Conservation (phyloP, 1,139 yeast genomes). For the Tardiomyces digboiensis region DNA sequence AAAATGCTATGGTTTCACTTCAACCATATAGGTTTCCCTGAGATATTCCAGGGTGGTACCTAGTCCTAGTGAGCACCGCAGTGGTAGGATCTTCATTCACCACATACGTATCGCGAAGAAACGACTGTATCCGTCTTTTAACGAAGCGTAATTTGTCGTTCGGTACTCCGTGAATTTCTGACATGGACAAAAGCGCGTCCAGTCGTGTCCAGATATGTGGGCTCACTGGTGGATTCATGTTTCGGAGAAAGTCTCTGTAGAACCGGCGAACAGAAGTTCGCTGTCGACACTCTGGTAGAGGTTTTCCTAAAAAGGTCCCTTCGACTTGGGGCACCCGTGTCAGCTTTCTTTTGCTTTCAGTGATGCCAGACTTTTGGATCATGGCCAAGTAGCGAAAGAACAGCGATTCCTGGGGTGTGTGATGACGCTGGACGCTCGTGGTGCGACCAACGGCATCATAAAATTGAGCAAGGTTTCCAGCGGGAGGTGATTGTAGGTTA, state of each 20-base stretch:
- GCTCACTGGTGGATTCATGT: slow-evolving; percentile 13
- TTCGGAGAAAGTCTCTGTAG: slow-evolving; percentile 8
- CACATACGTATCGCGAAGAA: neutral
- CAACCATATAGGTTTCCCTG: no score
- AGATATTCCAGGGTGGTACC: no score
- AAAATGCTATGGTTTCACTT: no score
- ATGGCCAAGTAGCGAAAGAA: slow-evolving; percentile 6
- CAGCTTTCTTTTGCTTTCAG: slow-evolving; percentile 13
- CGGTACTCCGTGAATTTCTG: neutral
- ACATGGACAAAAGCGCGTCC: neutral
- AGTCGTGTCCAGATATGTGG: slow-evolving; percentile 11
- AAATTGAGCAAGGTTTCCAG: slow-evolving; percentile 7
- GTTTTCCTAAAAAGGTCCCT: slow-evolving; percentile 14
- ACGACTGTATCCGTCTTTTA: neutral
- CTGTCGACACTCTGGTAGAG: slow-evolving; percentile 12
- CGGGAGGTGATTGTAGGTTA: slow-evolving; percentile 10
- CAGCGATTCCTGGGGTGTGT: neutral
- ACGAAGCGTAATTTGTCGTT: neutral
- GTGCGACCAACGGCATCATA: neutral
- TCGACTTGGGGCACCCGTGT: slow-evolving; percentile 8
- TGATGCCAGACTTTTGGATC: slow-evolving; percentile 5
- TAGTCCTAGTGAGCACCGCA: no score
- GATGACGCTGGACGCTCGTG: neutral
- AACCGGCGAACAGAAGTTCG: slow-evolving; percentile 10
- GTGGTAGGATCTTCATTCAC: no score